Evolutionary conservation across 345 rosid species (phyloP), one percentile per base, ranked within the genome.

Genomic region (Acer saccharum): DNA sequence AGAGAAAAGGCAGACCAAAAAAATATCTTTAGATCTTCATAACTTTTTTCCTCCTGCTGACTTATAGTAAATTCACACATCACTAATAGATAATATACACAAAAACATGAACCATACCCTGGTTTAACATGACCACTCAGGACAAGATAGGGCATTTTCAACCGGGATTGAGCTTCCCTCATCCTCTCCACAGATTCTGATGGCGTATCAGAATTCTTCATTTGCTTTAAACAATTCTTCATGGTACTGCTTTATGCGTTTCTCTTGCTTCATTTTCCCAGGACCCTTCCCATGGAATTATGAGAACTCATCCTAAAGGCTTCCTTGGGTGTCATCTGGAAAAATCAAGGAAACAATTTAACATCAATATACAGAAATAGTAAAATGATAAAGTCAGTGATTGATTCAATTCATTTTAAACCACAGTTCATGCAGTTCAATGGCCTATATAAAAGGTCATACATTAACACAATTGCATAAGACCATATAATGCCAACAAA

Each of bases 151-250:
- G 98, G 98, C 66, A 95, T 90, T 84, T 90, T 88, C 80, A 90
- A 61, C 81, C 85, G 97, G 32, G 93, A 92, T 81, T 96, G 98
- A 78, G 98, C 90, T 85, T 94, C 94, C 81, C 98, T 88, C 99
- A 94, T 97, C 87, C 98, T 87, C 86, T 93, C 88, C 48, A 90
- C 99, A 52, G 99, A 94, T 48, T 69, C 84, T 7, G 98, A 92
- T 14, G 98, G 99, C 7, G 98, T 97, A 84, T 97, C 99, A 39
- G 98, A 88, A 84, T 90, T 97, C 82, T 97, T 97, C 99, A 97
- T 94, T 86, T 92, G 94, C 92, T 97, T 94, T 80, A 94, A 83
- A 84, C 88, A 90, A 83, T 76, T 97, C 99, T 83, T 97, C 98
- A 27, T 85, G 88, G 80, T 82, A 94, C 85, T 94, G 99, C 86